Conservation (phyloP, 495 filamentous ascomycete species). For the Cladorrhinum samala region DNA sequence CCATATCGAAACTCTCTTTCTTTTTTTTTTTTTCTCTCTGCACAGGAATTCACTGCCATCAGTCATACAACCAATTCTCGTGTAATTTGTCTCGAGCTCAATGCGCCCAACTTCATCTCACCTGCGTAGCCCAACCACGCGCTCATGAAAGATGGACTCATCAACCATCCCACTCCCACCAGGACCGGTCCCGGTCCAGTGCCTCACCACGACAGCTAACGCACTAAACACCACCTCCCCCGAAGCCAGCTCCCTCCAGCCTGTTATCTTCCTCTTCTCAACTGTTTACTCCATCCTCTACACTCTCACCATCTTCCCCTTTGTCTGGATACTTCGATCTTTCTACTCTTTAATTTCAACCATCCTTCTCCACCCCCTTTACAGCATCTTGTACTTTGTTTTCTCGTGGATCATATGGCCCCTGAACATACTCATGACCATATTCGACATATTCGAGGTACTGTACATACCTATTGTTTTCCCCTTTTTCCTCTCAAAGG, state of each 20-base stretch:
- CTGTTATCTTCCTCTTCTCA: neutral
- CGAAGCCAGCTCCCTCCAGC: too few species aligned
- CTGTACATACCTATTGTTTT: neutral
- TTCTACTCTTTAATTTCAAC: neutral
- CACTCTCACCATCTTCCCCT: neutral
- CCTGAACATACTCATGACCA: neutral
- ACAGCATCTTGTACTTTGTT: neutral
- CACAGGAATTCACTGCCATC: too few species aligned
- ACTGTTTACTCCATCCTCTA: neutral
- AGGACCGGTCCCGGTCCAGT: neutral
- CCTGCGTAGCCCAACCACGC: too few species aligned
- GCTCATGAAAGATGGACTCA: too few species aligned
- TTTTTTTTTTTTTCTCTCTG: too few species aligned
- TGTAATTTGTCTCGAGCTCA: too few species aligned
- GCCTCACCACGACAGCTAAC: neutral
- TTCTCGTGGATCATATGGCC: neutral
- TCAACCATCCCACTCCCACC: neutral
- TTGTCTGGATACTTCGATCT: neutral
- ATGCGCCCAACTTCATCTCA: too few species aligned
- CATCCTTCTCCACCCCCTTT: neutral
- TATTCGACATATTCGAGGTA: constrained; percentile 48
- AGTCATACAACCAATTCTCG: too few species aligned
- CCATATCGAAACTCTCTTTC: too few species aligned
- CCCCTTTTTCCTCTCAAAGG: too few species aligned
- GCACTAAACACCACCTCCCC: neutral